Conservation (phyloP, 768 basidiomycete species). For the Tephrocybe sp. region DNA sequence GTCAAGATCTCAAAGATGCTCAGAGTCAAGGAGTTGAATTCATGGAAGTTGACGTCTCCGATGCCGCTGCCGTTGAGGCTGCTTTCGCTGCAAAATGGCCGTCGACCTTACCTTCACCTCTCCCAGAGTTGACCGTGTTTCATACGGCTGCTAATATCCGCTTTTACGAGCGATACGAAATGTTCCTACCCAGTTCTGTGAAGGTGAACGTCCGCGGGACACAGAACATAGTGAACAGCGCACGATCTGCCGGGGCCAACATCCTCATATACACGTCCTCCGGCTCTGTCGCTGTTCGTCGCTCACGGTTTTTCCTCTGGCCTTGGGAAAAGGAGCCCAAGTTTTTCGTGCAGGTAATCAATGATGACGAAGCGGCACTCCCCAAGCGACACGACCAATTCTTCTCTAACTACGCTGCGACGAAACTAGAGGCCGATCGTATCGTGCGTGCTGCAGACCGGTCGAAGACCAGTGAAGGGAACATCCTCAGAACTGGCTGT, state of each 20-base stretch:
- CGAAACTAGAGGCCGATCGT: slow-evolving; percentile 58
- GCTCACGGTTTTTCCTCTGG: slow-evolving; percentile 65
- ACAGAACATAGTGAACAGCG: slow-evolving; percentile 60
- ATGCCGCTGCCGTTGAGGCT: slow-evolving; percentile 47
- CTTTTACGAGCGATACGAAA: slow-evolving; percentile 62
- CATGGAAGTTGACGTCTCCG: slow-evolving; percentile 55
- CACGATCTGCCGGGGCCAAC: slow-evolving; percentile 49
- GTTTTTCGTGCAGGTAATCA: slow-evolving; percentile 58
- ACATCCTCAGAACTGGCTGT: slow-evolving; percentile 60
- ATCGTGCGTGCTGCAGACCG: slow-evolving; percentile 37
- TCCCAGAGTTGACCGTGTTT: slow-evolving; percentile 57
- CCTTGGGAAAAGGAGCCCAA: slow-evolving; percentile 68
- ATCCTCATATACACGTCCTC: slow-evolving; percentile 74
- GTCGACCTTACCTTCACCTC: slow-evolving; percentile 13
- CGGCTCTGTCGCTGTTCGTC: slow-evolving; percentile 56
- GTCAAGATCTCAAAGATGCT: slow-evolving; percentile 53
- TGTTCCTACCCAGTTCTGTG: slow-evolving; percentile 51
- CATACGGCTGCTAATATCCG: slow-evolving; percentile 79
- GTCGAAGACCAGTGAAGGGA: slow-evolving; percentile 21
- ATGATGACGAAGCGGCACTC: slow-evolving; percentile 52
- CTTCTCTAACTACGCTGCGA: slow-evolving; percentile 77
- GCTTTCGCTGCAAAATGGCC: slow-evolving; percentile 72
- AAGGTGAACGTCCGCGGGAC: slow-evolving; percentile 68
- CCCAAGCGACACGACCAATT: slow-evolving; percentile 58
- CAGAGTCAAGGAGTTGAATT: slow-evolving; percentile 52